phyloP scores from a whole-genome alignment of 495 filamentous ascomycete species.

The Cudoniella acicularis region DNA sequence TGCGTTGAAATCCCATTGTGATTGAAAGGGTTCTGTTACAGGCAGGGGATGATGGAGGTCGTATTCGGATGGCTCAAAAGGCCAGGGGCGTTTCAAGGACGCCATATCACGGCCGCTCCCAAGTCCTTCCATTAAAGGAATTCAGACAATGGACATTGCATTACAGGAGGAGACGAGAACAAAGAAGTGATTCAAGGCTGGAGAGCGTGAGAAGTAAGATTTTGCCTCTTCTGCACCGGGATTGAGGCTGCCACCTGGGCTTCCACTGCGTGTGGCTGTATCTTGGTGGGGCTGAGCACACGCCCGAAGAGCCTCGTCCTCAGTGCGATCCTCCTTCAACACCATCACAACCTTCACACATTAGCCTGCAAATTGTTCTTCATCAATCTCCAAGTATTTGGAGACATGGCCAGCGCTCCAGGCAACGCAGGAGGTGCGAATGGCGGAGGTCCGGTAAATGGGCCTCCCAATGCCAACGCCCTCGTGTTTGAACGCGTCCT shows the following conservation, averaged over 20 bases:
- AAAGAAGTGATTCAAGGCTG: not conserved
- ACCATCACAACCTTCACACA: not conserved
- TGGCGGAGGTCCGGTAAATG: not conserved
- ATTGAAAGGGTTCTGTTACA: not conserved
- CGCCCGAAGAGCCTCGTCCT: not conserved
- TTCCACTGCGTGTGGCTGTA: not conserved
- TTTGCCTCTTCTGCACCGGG: not conserved
- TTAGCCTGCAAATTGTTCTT: not conserved
- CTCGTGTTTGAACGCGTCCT: conserved; percentile 11
- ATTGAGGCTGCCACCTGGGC: not conserved
- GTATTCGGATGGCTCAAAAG: not conserved
- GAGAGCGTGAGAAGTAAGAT: not conserved
- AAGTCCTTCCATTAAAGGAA: not conserved
- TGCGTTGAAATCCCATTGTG: not conserved
- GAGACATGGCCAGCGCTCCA: not conserved
- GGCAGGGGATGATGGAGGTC: not conserved
- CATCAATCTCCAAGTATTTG: not conserved
- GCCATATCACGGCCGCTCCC: not conserved
- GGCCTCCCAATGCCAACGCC: not conserved
- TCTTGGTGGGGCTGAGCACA: not conserved
- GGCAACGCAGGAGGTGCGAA: not conserved
- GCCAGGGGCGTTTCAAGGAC: not conserved
- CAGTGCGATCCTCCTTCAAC: not conserved
- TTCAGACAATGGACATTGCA: not conserved
- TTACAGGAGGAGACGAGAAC: not conserved